Conservation (phyloP, 129 eudicot species). For the Flaveria robusta region DNA sequence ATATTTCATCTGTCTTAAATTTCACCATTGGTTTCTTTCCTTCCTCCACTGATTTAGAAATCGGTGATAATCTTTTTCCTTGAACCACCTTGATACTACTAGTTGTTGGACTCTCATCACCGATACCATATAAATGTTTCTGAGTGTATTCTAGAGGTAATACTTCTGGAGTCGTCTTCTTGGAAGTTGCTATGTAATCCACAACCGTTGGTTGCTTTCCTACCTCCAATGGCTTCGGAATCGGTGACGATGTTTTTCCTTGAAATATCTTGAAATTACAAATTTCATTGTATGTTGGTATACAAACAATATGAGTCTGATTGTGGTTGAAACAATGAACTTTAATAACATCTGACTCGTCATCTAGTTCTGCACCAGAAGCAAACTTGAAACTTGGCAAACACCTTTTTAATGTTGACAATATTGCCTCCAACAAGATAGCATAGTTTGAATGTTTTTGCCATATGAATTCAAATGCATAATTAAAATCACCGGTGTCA, state of each 20-base stretch:
- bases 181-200: constrained; percentile 15
- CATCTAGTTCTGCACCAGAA: not conserved
- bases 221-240: not conserved
- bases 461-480: not conserved
- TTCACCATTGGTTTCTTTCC: too few relatives aligned
- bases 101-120: not conserved
- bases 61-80: not conserved
- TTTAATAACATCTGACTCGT: not conserved
- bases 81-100: not conserved
- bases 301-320: not conserved
- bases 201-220: not conserved
- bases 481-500: not conserved
- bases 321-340: not conserved
- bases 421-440: not conserved
- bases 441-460: not conserved
- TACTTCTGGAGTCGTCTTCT: constrained; percentile 4
- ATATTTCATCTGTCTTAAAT: not conserved
- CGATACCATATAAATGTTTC: not conserved
- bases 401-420: not conserved
- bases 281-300: not conserved
- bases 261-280: not conserved
- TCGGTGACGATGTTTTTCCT: not conserved
- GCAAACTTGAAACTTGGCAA: constrained; percentile 22
- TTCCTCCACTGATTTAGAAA: not conserved
- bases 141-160: constrained; percentile 1